These are phyloP conservation scores for Aspergillus novofumigatus DNA, from an alignment of 2,329 filamentous ascomycete species.

Conservation along the genomic window DNA sequence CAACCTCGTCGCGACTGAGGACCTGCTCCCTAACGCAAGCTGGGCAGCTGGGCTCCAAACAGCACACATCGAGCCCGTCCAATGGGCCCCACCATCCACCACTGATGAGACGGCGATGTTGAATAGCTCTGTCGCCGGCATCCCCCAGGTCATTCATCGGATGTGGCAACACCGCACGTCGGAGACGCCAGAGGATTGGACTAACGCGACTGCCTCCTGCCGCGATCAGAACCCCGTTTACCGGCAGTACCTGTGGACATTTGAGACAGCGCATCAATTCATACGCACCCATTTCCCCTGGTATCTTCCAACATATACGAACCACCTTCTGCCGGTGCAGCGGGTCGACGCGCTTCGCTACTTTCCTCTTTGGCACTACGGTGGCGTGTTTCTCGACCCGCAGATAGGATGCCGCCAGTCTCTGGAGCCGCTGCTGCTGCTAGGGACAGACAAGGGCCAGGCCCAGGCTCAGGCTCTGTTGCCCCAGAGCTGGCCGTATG, in stretches of 20 bases:
- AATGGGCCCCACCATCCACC: no score
- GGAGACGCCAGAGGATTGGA: background rate
- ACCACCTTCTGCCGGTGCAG: background rate
- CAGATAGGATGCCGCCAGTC: background rate
- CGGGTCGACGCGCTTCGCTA: slow-evolving; percentile 4
- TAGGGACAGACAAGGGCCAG: no score
- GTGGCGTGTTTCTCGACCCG: slow-evolving; percentile 1
- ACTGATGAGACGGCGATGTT: no score
- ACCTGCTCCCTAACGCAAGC: no score
- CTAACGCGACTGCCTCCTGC: background rate
- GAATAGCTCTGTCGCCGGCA: background rate
- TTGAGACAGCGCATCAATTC: background rate
- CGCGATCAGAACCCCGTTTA: background rate
- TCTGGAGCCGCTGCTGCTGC: background rate
- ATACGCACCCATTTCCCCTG: background rate
- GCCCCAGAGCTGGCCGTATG: background rate
- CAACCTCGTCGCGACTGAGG: background rate
- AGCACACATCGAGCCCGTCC: no score
- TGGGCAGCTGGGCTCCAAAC: no score
- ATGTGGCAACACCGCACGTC: slow-evolving; percentile 1
- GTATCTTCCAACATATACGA: background rate
- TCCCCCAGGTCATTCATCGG: slow-evolving; percentile 3
- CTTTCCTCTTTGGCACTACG: slow-evolving; percentile 3
- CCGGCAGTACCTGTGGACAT: slow-evolving; percentile 3
- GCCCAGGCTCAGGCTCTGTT: background rate